Conservation (phyloP, 352 stramenopile species). For the Phytophthora uliginosa region DNA sequence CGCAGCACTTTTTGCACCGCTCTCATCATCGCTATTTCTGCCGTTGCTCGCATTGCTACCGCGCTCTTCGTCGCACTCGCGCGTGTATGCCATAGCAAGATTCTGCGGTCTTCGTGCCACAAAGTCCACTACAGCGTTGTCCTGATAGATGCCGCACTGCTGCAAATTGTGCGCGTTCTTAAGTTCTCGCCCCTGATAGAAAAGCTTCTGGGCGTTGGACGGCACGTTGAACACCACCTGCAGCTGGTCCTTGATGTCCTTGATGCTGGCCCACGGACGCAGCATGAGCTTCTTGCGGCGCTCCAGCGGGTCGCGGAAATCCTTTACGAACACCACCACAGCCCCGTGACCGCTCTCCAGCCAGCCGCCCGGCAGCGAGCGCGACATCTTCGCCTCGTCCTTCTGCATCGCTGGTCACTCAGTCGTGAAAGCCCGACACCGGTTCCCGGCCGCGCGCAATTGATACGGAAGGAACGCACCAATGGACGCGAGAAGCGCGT, state of each 20-base stretch:
- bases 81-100: constrained; percentile 56
- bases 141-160: constrained; percentile 87
- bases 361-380: constrained; percentile 79
- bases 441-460: too few species aligned
- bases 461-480: too few species aligned
- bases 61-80: constrained; percentile 18
- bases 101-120: constrained; percentile 73
- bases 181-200: constrained; percentile 83
- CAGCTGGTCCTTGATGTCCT: constrained; percentile 90
- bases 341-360: constrained; percentile 81
- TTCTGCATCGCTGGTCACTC: constrained; percentile 39
- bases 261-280: constrained; percentile 81
- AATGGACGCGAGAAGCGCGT: neutral
- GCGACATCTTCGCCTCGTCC: constrained; percentile 67
- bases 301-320: constrained; percentile 84
- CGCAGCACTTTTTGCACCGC: constrained; percentile 15
- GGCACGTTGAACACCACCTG: constrained; percentile 88
- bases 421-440: neutral
- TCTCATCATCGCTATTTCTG: constrained; percentile 23
- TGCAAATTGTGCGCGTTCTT: constrained; percentile 88
- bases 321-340: constrained; percentile 77
- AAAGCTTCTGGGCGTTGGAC: constrained; percentile 84
- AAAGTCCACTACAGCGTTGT: constrained; percentile 84
- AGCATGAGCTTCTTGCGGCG: constrained; percentile 89
- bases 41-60: constrained; percentile 19